A percentile compares a stretch with the other conserved stretches of the same genome.
phyloP scores from a whole-genome alignment of 2,329 filamentous ascomycete genomes.

The Clonostachys rosea region DNA sequence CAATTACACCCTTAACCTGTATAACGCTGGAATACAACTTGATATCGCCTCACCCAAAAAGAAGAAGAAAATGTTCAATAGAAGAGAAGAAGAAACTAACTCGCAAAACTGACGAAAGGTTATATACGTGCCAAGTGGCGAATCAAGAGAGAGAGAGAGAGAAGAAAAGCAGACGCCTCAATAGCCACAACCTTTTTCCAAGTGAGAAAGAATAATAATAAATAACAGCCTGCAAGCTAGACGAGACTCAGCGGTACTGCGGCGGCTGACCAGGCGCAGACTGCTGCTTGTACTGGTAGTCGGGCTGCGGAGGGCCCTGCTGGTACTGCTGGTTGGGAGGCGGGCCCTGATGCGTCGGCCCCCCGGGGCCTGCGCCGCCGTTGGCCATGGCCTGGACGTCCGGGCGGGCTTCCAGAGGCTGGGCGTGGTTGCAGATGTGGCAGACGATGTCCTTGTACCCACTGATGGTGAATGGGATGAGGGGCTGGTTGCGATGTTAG shows the following conservation, averaged over 20 bases:
- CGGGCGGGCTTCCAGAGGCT: conserved; percentile 55
- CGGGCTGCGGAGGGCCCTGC: conserved; percentile 2
- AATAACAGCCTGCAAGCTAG: too few relatives aligned
- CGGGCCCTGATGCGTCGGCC: conserved; percentile 15
- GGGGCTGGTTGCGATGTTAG: conserved; percentile 38
- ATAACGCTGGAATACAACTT: too few relatives aligned
- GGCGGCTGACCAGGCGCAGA: not conserved
- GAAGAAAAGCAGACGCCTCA: too few relatives aligned
- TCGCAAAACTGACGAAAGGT: too few relatives aligned
- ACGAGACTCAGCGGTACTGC: not conserved
- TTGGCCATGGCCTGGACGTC: conserved; percentile 50
- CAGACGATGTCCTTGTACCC: conserved; percentile 68
- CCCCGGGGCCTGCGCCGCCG: conserved; percentile 21
- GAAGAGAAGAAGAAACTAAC: too few relatives aligned
- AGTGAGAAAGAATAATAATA: too few relatives aligned
- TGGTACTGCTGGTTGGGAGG: conserved; percentile 9
- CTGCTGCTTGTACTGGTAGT: conserved; percentile 7
- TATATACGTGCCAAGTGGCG: too few relatives aligned
- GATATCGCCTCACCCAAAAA: too few relatives aligned
- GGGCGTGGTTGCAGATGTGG: conserved; percentile 71
- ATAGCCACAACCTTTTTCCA: too few relatives aligned
- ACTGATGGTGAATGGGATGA: conserved; percentile 66
- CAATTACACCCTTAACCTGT: too few relatives aligned
- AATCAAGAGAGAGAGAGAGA: too few relatives aligned
- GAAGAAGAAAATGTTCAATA: too few relatives aligned